phyloP scores from a whole-genome alignment of 169 alveolate species.

The Cryptosporidium baileyi region DNA sequence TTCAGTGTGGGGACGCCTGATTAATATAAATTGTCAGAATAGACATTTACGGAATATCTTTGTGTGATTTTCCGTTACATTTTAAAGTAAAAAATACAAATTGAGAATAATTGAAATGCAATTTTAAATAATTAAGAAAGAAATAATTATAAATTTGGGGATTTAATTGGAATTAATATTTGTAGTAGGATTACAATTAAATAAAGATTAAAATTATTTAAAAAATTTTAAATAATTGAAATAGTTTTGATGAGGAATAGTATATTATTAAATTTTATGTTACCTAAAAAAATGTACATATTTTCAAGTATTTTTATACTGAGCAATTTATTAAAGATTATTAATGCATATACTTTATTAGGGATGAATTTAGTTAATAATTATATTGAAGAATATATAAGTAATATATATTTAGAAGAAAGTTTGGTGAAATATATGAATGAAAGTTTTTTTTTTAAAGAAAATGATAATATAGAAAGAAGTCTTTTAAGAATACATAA shows the following conservation, averaged over 20 bases:
- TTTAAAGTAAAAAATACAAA: not conserved
- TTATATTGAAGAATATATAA: conserved; percentile 9
- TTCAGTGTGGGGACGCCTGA: conserved; percentile 2
- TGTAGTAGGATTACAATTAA: not conserved
- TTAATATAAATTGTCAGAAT: not conserved
- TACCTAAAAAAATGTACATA: too few relatives aligned
- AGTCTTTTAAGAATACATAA: not conserved
- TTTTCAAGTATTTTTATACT: too few relatives aligned
- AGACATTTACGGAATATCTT: conserved; percentile 61
- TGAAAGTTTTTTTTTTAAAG: not conserved
- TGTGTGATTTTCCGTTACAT: conserved; percentile 8
- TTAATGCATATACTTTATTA: not conserved
- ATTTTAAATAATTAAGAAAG: not conserved
- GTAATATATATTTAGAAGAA: conserved; percentile 1
- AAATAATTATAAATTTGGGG: not conserved
- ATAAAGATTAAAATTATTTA: not conserved
- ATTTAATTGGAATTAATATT: not conserved
- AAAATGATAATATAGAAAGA: not conserved
- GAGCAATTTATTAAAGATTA: not conserved
- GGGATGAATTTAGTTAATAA: not conserved
- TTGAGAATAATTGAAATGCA: not conserved
- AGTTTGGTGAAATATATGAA: not conserved
- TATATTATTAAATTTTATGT: not conserved
- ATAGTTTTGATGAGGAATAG: not conserved
- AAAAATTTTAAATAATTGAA: not conserved